Base-by-base conservation (phyloP, 2,329 filamentous ascomycete genomes). In the Aspergillus udagawae region DNA sequence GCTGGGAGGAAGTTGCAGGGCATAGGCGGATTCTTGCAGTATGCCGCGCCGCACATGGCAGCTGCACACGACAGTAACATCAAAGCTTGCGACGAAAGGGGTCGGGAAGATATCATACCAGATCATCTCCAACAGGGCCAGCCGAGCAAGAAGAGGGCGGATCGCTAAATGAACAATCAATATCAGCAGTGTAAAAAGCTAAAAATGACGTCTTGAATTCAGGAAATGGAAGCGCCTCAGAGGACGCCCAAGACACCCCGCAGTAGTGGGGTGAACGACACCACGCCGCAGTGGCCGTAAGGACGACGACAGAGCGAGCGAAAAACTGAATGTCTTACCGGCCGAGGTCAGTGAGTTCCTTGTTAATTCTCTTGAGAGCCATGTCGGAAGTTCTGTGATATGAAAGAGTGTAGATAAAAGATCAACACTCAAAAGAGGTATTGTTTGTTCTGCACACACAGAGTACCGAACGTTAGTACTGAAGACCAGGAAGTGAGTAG, bases 131-230 rank as follows among this genome's bases (percentile, higher is more conserved):
- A 73, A 95, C 88, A 68, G 94, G 94, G 66, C 94, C 94, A 71
- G 94, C 94, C 75, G 93, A 97, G 87, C 94, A 99, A 69, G 93
- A 97, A 59, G 94, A 97, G 74, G 94, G 94, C 75, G 94, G 94
- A 77, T 99, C 94, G 82, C 94, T 97, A 70, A 63, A 51, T 7
- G 1, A 51, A 28, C 5, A 21, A 32, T 65, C 51, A 63, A 56
- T 44, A 32, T 48, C 21, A 38, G 52, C 32, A 45, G 9, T 27
- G 48, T 32, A 27, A 41, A 14, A 32, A n/a, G 4, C 8, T 35
- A 14, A 8, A 1, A 2, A 42, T 38, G 35, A 45, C 57, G 42
- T 63, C 56, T 47, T 23, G 44, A 47, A 66, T 60, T 60, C 25
- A 44, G 17, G n/a, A 52, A 44, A 48, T 14, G 21, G 38, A 12